Evolutionary conservation across 1,284 basidiomycete species (phyloP).

Genomic region (Microbotryomycetes sp.): DNA sequence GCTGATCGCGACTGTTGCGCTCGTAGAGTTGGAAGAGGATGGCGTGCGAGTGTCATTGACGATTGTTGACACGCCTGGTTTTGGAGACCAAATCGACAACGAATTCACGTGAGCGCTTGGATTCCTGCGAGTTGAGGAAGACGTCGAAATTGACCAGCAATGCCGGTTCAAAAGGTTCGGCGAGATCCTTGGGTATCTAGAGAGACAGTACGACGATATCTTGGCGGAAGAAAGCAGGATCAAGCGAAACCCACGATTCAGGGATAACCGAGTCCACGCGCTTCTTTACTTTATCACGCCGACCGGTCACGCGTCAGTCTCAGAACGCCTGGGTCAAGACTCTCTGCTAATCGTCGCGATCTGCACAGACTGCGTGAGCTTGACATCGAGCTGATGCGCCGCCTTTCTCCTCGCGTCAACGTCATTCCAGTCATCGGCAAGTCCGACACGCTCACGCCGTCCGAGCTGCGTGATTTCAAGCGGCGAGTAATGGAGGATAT

Average conservation of each 20-base stretch:
- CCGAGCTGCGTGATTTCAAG: constrained; percentile 89
- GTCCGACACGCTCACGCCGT: constrained; percentile 87
- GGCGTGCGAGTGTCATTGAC: constrained; percentile 96
- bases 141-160: neutral
- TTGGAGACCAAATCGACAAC: constrained; percentile 98
- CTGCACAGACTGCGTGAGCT: constrained; percentile 77
- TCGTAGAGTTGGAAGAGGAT: constrained; percentile 89
- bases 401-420: constrained; percentile 91
- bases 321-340: no score
- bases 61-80: constrained; percentile 97
- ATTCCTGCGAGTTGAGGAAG: neutral
- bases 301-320: constrained; percentile 64
- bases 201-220: constrained; percentile 99
- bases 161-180: constrained; percentile 64
- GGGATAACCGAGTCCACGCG: constrained; percentile 89
- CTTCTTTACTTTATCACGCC: constrained; percentile 98
- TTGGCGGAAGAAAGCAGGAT: constrained; percentile 97
- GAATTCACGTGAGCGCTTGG: constrained; percentile 74
- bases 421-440: constrained; percentile 99
- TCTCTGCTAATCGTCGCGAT: constrained; percentile 32
- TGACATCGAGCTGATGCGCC: constrained; percentile 98
- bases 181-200: constrained; percentile 93
- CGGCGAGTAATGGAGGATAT: constrained; percentile 99
- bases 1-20: neutral
- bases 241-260: constrained; percentile 98